phyloP scores from a whole-genome alignment of 768 basidiomycete species.

The Leccinum boreale region DNA sequence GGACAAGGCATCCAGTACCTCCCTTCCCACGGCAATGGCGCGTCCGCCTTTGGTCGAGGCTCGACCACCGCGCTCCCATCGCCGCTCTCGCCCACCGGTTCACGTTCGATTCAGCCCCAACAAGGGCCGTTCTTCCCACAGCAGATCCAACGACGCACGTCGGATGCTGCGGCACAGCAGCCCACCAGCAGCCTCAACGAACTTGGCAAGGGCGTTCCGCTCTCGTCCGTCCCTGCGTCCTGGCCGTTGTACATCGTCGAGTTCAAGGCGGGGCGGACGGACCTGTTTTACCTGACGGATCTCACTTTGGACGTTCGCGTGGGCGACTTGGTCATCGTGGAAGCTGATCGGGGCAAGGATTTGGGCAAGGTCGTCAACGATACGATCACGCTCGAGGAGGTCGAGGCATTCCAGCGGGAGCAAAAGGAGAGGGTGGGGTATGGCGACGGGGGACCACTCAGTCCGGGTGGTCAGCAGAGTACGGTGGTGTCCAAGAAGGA shows the following conservation, averaged over 20 bases:
- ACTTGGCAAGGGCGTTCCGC: constrained; percentile 86
- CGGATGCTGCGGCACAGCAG: constrained; percentile 34
- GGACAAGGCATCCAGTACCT: constrained; percentile 64
- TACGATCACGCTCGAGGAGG: constrained; percentile 83
- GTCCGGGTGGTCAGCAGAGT: constrained; percentile 39
- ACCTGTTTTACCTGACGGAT: constrained; percentile 89
- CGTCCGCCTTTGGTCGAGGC: constrained; percentile 36
- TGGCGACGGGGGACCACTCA: constrained; percentile 43
- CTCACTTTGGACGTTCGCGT: constrained; percentile 60
- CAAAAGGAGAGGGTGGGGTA: constrained; percentile 58
- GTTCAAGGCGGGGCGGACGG: constrained; percentile 96
- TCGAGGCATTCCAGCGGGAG: constrained; percentile 85
- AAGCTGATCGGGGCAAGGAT: constrained; percentile 93
- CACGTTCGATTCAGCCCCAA: constrained; percentile 29
- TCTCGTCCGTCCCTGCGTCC: constrained; percentile 75
- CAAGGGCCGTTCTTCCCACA: constrained; percentile 29
- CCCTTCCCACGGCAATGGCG: constrained; percentile 33
- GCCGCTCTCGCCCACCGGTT: constrained; percentile 52
- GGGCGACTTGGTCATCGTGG: constrained; percentile 94
- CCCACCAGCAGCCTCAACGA: constrained; percentile 38
- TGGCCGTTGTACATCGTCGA: constrained; percentile 96
- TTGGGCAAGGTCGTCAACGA: constrained; percentile 91
- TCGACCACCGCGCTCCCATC: constrained; percentile 38
- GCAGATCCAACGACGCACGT: constrained; percentile 38
- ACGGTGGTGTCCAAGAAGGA: constrained; percentile 67